Evolutionary conservation across 495 filamentous ascomycete genomes (phyloP).

Genomic region (Wilcoxina mikolae): DNA sequence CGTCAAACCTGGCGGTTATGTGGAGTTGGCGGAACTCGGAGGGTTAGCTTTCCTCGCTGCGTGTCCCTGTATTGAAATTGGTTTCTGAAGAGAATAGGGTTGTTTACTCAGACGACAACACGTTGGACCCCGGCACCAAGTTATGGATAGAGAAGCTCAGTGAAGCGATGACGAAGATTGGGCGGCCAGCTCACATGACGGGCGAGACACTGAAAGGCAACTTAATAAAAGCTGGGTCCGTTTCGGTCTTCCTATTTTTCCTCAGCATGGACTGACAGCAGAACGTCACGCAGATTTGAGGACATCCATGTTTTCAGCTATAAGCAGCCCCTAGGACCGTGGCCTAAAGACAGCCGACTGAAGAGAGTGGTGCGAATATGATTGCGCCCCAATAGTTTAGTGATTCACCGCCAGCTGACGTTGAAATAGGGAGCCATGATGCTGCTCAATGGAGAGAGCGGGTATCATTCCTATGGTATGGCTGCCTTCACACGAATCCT

Average conservation of each 20-base stretch:
- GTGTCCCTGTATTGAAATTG: constrained; percentile 25
- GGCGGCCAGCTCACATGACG: background rate
- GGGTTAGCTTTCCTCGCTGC: constrained; percentile 17
- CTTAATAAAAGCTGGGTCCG: background rate
- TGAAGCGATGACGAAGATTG: background rate
- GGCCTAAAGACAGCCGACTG: constrained; percentile 37
- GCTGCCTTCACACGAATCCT: too few relatives aligned
- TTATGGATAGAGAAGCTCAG: background rate
- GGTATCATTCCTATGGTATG: too few relatives aligned
- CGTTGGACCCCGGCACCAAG: background rate
- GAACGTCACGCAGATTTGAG: constrained; percentile 1
- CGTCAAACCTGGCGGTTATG: constrained; percentile 33
- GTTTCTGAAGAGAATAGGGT: background rate
- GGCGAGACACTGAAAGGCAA: background rate
- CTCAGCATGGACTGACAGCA: background rate
- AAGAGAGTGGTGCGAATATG: too few relatives aligned
- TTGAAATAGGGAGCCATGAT: too few relatives aligned
- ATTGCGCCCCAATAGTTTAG: too few relatives aligned
- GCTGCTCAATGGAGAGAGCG: too few relatives aligned
- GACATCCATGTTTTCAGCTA: constrained; percentile 32
- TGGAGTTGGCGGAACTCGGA: background rate
- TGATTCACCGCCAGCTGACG: too few relatives aligned
- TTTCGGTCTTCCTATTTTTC: background rate
- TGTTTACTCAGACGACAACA: background rate
- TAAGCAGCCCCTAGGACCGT: constrained; percentile 33